A percentile compares a stretch with the other conserved stretches of the same genome.
phyloP scores from a whole-genome alignment of 192 early-diverging fungal species.

The Dimargaris xerosporica region DNA sequence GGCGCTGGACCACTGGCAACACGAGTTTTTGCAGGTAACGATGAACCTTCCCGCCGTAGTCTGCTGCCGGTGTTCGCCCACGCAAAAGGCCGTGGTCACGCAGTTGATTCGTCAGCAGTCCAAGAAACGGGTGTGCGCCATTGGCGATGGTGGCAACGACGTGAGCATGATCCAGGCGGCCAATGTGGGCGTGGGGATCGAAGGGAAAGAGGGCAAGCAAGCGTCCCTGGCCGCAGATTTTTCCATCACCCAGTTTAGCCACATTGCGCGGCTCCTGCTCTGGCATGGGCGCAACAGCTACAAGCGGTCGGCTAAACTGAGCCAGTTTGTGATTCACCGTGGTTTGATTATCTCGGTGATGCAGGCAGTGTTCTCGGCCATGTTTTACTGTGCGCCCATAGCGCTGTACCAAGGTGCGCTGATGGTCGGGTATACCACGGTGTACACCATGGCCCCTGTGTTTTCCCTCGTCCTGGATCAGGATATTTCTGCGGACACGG shows the following conservation, averaged over 20 bases:
- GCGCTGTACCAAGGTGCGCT: slow-evolving; percentile 82
- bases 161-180: slow-evolving; percentile 96
- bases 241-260: slow-evolving; percentile 76
- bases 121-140: slow-evolving; percentile 62
- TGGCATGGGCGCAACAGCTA: slow-evolving; percentile 96
- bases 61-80: slow-evolving; percentile 89
- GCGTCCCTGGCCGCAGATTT: slow-evolving; percentile 91
- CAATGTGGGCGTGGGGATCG: slow-evolving; percentile 92
- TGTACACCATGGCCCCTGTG: slow-evolving; percentile 93
- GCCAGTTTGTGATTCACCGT: slow-evolving; percentile 94
- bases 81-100: slow-evolving; percentile 91
- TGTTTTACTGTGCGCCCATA: slow-evolving; percentile 96
- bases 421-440: slow-evolving; percentile 85
- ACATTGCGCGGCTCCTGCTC: slow-evolving; percentile 69
- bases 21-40: slow-evolving; percentile 68
- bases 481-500: slow-evolving; percentile 79
- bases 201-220: slow-evolving; percentile 91
- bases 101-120: slow-evolving; percentile 58
- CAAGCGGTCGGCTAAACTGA: slow-evolving; percentile 82
- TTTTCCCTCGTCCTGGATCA: slow-evolving; percentile 88
- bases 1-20: slow-evolving; percentile 51
- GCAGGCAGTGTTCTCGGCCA: slow-evolving; percentile 90
- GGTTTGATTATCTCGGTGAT: slow-evolving; percentile 95
- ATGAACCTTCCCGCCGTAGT: slow-evolving; percentile 71
- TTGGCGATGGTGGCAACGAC: slow-evolving; percentile 96